Evolutionary conservation across 768 basidiomycete genomes (phyloP), one percentile per base, ranked within the genome.

Genomic region (Cystobasidium tubakii): DNA sequence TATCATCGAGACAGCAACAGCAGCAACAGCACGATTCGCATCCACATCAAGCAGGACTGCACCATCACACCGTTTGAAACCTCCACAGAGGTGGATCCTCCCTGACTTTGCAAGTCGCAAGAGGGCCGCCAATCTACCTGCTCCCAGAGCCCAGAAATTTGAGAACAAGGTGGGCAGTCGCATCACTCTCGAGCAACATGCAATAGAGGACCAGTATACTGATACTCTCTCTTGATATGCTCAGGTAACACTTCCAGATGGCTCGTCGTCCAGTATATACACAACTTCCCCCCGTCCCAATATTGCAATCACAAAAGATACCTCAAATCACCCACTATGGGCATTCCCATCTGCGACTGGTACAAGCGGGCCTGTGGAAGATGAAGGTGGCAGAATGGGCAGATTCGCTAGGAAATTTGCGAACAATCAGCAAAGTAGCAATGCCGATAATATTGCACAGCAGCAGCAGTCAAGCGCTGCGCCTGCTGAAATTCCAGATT

Each of bases 311-410:
- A 62, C 71, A 1, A 54, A 69, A 12, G 67, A 75, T 46, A 66
- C 66, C 19, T 70, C 66, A 44, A 75, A 70, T 63, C 66, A 67
- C 27, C 66, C 74, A 25, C 39, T 75, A 44, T 75, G 74, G 74
- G 50, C 13, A 43, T 75, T 65, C 44, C 29, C 69, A 36, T 71
- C 69, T 12, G 43, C 69, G 9, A 4, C 21, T 10, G 31, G 33
- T 27, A 44, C 54, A n/a, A 27, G 54, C 19, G 27, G 69, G 17
- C 33, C 31, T 7, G 69, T 70, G 9, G 74, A 75, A 27, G 74
- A 72, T 33, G 54, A 75, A 53, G 42, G 55, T 27, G 74, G 74
- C 6, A 54, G 74, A 36, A 62, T 75, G 69, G 67, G 74, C 36
- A 50, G 74, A 42, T 75, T 75, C 57, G 55, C 66, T 15, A 39